Conservation (phyloP, 495 filamentous ascomycete genomes). For the Sordaria brevicollis region DNA sequence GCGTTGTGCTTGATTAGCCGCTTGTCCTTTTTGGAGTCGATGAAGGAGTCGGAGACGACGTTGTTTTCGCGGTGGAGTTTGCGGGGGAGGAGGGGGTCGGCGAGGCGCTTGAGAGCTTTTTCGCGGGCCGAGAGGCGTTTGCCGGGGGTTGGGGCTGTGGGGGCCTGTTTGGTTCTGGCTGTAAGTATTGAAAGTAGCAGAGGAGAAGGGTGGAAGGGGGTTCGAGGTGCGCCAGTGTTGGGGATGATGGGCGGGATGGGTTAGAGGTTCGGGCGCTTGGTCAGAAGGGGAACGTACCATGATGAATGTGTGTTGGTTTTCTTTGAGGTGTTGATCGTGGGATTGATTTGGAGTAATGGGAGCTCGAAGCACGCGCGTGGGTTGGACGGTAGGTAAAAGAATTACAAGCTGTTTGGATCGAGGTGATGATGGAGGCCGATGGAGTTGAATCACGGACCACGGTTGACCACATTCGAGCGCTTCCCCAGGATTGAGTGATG, state of each 20-base stretch:
- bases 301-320: neutral
- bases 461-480: neutral
- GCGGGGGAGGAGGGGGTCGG: slow-evolving; percentile 25
- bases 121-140: slow-evolving; percentile 22
- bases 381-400: too few relatives aligned
- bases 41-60: slow-evolving; percentile 34
- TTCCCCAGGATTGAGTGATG: neutral
- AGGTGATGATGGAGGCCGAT: neutral
- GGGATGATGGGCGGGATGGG: neutral
- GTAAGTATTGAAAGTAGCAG: too few relatives aligned
- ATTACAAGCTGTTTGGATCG: neutral
- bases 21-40: slow-evolving; percentile 66
- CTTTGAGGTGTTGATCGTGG: neutral
- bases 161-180: slow-evolving; percentile 19
- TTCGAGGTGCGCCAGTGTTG: too few relatives aligned
- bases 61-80: slow-evolving; percentile 32
- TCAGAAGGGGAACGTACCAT: slow-evolving; percentile 7
- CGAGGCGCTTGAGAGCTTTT: slow-evolving; percentile 21
- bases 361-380: neutral
- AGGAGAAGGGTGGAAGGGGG: too few relatives aligned
- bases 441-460: neutral
- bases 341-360: neutral
- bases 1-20: slow-evolving; percentile 62
- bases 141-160: slow-evolving; percentile 12
- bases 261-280: neutral